A percentile compares a stretch with the other conserved stretches of the same genome.
Conservation (phyloP, 75 land plant genomes). For the Isoetes taiwanensis region DNA sequence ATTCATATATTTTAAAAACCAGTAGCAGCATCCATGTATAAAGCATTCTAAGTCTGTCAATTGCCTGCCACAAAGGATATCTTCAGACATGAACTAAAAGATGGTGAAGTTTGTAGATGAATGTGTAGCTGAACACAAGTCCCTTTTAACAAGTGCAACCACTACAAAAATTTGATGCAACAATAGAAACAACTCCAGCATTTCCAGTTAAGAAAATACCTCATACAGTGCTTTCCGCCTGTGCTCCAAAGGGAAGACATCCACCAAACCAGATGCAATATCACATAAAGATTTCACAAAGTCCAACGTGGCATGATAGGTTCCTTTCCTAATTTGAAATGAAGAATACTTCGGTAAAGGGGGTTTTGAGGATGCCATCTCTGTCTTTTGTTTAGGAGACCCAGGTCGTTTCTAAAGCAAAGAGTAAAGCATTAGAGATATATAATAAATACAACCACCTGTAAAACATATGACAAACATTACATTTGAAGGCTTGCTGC, state of each 20-base stretch:
- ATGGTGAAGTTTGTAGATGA: no score
- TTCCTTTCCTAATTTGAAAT: conserved; percentile 72
- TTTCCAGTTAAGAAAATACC: conserved; percentile 45
- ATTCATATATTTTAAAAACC: no score
- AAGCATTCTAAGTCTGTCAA: no score
- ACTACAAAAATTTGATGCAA: no score
- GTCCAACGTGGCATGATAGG: conserved; percentile 88
- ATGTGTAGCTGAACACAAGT: no score
- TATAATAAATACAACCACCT: not conserved
- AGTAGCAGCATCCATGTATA: no score
- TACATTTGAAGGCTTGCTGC: not conserved
- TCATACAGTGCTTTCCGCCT: conserved; percentile 78
- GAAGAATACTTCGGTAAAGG: conserved; percentile 69
- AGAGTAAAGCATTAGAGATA: no score
- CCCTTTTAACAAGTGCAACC: no score
- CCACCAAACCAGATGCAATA: conserved; percentile 83
- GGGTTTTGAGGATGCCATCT: conserved; percentile 49
- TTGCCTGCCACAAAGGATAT: no score
- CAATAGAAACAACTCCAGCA: no score
- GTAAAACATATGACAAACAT: not conserved
- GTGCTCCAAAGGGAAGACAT: conserved; percentile 90
- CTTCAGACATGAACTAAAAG: no score
- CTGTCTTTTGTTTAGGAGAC: conserved; percentile 58
- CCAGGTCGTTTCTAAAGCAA: conserved; percentile 54
- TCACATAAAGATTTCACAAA: conserved; percentile 93